A percentile compares a stretch with the other conserved stretches of the same genome.
These are phyloP conservation scores for Schizochytrium sp. DNA, from an alignment of 108 stramenopile species.

Conservation along the genomic window DNA sequence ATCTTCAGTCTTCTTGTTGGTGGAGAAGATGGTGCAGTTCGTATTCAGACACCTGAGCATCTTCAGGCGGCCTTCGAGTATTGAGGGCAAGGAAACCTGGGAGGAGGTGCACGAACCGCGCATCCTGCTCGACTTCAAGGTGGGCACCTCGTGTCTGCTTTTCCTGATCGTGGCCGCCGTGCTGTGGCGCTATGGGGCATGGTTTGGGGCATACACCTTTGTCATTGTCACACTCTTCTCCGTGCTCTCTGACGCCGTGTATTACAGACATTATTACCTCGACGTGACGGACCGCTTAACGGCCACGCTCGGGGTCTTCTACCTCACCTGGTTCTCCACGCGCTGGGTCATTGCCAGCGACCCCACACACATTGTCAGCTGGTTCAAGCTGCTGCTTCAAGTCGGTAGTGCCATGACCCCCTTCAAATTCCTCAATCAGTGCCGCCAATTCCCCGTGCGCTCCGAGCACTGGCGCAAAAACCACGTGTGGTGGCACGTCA, in stretches of 20 bases:
- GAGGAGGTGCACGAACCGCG: conserved; percentile 6
- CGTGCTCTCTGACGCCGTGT: background rate
- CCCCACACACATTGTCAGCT: background rate
- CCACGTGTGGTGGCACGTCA: conserved; percentile 8
- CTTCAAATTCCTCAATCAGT: background rate
- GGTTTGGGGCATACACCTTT: background rate
- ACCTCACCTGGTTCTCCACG: background rate
- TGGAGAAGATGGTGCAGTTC: background rate
- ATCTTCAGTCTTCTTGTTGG: background rate
- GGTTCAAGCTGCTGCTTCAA: background rate
- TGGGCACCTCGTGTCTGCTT: background rate
- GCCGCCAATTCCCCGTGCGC: conserved; percentile 4
- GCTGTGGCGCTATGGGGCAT: background rate
- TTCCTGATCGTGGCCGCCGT: background rate
- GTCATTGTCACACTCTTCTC: background rate
- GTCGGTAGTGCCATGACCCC: background rate
- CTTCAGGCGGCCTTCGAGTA: background rate
- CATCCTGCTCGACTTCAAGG: background rate
- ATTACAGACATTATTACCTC: background rate
- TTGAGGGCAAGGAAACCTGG: background rate
- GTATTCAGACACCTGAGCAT: background rate
- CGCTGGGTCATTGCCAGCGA: background rate
- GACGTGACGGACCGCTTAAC: background rate
- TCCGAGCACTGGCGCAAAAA: conserved; percentile 6
- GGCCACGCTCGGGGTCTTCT: background rate